These are phyloP conservation scores for Eucalyptus dawsonii DNA, from an alignment of 345 rosid genomes.

Conservation along the genomic window DNA sequence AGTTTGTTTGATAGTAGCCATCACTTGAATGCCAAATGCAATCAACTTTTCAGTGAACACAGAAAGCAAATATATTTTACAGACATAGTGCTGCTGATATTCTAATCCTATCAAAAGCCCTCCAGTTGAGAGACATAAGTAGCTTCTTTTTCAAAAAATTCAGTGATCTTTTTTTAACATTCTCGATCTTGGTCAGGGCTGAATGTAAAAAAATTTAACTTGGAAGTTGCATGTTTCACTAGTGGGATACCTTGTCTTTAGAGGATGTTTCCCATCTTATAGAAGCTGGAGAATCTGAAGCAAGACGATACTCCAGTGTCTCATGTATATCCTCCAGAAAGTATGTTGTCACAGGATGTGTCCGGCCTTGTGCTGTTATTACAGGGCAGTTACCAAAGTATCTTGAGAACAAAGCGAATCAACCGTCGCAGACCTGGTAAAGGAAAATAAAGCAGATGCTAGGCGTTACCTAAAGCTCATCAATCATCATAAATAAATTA, in stretches of 20 bases:
- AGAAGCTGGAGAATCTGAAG: constrained; percentile 83
- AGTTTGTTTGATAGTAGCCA: background rate
- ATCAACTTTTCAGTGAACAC: background rate
- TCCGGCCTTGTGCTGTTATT: constrained; percentile 77
- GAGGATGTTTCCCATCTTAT: constrained; percentile 40
- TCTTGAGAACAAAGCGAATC: constrained; percentile 72
- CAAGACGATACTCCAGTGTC: constrained; percentile 45
- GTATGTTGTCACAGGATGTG: constrained; percentile 69
- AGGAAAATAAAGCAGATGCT: background rate
- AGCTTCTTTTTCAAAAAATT: background rate
- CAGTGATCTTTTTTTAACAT: background rate
- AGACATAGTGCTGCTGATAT: background rate
- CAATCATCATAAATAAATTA: background rate
- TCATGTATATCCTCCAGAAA: constrained; percentile 89
- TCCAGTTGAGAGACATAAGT: background rate
- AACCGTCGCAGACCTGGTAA: constrained; percentile 90
- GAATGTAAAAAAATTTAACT: background rate
- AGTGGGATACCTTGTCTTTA: constrained; percentile 34
- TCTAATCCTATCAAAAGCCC: background rate
- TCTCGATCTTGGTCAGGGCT: background rate
- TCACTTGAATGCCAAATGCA: background rate
- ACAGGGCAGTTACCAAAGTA: constrained; percentile 91
- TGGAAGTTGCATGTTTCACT: background rate
- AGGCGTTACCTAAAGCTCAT: background rate
- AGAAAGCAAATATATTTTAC: background rate